Base-by-base conservation (phyloP, 2,329 filamentous ascomycete species). In the Talaromyces sp. region DNA sequence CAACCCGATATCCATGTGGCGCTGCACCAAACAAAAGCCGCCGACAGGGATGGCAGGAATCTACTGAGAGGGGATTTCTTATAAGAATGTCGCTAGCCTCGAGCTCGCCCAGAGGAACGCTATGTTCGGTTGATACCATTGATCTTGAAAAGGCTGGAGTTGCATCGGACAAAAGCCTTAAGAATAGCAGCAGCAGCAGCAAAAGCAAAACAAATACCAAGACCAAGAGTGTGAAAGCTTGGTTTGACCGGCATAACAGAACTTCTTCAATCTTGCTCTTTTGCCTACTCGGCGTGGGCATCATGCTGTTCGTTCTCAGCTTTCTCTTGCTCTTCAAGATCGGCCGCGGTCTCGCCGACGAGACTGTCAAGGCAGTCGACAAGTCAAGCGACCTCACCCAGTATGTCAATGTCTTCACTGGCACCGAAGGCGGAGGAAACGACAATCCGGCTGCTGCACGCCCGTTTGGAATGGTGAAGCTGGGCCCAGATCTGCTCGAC, bases 391-490 rank as follows among this genome's bases (percentile, higher is more conserved):
- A 63, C 31, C 57, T 47, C 12, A 63, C 61, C 2, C 57, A 57
- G 28, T 42, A 60, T 42, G 61, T 63, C 18, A 55, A 61, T 31
- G 53, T 61, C 47, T 63, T 27, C 53, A 52, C 27, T 18, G 34
- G 51, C 12, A 57, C 31, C 30, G 59, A 30, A 16, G 42, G 60
- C 30, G 65, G 51, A 72, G 83, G 83, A 51, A 83, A 86, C 70
- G 83, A 85, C 34, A 85, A 85, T 61, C 78, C 83, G 2, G 84
- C 83, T 16, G 83, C 83, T 9, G 82, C 81, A 3, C 68, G 82
- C 34, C 83, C 83, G 3, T 85, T 83, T 66, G 82, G 81, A 36
- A 80, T 86, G 71, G 83, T 81, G 36, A 86, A 85, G 68, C 80
- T 83, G 1, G 82, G 83, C 2, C 81, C 83, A 42, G 82, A 86